Conservation (phyloP, 495 filamentous ascomycete genomes). For the Pseudevernia furfuracea region DNA sequence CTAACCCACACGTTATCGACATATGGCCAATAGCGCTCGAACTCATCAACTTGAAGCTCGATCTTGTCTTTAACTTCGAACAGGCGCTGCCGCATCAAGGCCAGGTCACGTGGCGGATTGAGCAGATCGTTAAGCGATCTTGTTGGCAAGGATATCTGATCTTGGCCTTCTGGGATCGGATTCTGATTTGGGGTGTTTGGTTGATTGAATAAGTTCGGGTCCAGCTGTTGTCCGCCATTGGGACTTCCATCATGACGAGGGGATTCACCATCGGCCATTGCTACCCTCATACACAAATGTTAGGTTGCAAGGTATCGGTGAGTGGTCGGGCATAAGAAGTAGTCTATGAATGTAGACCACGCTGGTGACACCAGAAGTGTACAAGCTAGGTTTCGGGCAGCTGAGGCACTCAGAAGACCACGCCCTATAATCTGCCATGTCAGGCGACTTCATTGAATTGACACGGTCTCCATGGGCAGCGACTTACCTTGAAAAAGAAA, state of each 20-base stretch:
- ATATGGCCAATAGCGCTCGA: slow-evolving; percentile 49
- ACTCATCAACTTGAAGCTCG: slow-evolving; percentile 44
- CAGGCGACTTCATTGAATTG: background rate
- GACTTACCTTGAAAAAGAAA: slow-evolving; percentile 14
- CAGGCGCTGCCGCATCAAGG: slow-evolving; percentile 40
- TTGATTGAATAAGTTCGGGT: background rate
- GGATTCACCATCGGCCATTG: slow-evolving; percentile 11
- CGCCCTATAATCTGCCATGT: slow-evolving; percentile 4
- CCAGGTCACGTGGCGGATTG: slow-evolving; percentile 40
- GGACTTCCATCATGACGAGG: slow-evolving; percentile 7
- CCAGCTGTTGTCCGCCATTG: slow-evolving; percentile 8
- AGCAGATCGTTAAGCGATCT: slow-evolving; percentile 24
- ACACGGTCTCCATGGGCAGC: background rate
- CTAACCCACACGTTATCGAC: slow-evolving; percentile 50
- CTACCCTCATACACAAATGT: background rate
- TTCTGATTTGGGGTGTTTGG: slow-evolving; percentile 2
- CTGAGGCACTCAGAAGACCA: slow-evolving; percentile 3
- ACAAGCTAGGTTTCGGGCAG: background rate
- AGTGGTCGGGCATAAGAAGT: background rate
- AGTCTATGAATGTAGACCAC: background rate
- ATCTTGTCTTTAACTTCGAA: slow-evolving; percentile 48
- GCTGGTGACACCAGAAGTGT: background rate
- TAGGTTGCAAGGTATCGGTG: background rate
- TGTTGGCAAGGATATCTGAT: slow-evolving; percentile 15
- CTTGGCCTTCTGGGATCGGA: background rate